Evolutionary conservation across 805 yeast species (phyloP), one percentile per base, ranked within the genome.

Genomic region (Candida manassasensis): DNA sequence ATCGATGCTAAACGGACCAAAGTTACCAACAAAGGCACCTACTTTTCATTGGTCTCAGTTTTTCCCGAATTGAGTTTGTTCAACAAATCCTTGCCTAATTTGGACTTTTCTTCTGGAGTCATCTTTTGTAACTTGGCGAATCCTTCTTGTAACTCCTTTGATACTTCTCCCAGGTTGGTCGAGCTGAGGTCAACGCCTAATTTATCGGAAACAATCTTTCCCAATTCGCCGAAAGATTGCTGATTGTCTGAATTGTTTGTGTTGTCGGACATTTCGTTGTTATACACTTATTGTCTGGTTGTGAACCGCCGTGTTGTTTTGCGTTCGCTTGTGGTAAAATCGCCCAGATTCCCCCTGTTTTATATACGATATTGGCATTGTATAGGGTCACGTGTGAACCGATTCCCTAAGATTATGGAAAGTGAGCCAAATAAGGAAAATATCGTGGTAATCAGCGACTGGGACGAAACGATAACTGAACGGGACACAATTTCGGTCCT

Each of bases 391-490:
- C 27, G 27, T 24, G 27, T n/a, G n/a, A n/a, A n/a, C n/a, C n/a
- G n/a, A n/a, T n/a, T n/a, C n/a, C n/a, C n/a, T n/a, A n/a, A n/a
- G n/a, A n/a, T n/a, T n/a, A n/a, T n/a, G n/a, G n/a, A n/a, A n/a
- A n/a, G n/a, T n/a, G n/a, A n/a, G n/a, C n/a, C n/a, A n/a, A n/a
- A n/a, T n/a, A n/a, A n/a, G 12, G 12, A 11, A 7, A 19, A 19
- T 10, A 19, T 10, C 10, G 27, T 36, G 10, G 32, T 78, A 8
- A 62, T 78, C 2, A 53, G 72, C 3, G 87, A 80, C 44, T 80
- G 83, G 79, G 87, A 80, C 49, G 85, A 79, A 28, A 80, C 86
- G 0, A 64, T 77, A 18, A 77, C 86, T 0, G 43, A 47, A 4
- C 48, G 54, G 19, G 86, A 80, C 51, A 78, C 87, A 0, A 69